Percentiles rank a stretch among this genome's conserved stretches.
Evolutionary conservation across 1,284 basidiomycete species (phyloP).

Genomic region (Golubevia sp.): DNA sequence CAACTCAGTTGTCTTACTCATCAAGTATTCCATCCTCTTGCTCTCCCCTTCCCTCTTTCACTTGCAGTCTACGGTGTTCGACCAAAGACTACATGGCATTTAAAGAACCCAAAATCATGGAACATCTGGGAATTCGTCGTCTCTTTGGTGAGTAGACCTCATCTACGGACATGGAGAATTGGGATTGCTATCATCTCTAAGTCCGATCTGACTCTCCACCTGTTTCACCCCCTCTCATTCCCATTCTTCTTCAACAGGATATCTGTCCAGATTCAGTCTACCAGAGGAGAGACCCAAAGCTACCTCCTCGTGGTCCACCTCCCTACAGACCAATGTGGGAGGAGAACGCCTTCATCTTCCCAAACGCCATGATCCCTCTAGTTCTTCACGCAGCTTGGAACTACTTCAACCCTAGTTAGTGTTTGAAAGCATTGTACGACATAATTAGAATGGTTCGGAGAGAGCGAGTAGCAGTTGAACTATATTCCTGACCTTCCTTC

Average conservation of each 20-base stretch:
- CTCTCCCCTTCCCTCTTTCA: too few species aligned
- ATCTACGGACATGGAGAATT: too few species aligned
- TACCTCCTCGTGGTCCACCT: conserved; percentile 35
- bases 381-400: conserved; percentile 37
- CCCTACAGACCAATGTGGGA: conserved; percentile 34
- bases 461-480: too few species aligned
- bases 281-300: conserved; percentile 19
- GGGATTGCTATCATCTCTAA: too few species aligned
- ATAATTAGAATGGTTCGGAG: too few species aligned
- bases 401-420: conserved; percentile 20
- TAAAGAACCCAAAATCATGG: conserved; percentile 34
- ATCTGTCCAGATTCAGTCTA: conserved; percentile 34
- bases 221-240: too few species aligned
- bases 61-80: conserved; percentile 37
- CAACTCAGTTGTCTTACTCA: too few species aligned
- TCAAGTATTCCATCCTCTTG: too few species aligned
- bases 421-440: background rate
- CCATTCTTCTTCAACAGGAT: conserved; percentile 11
- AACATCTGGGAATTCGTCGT: conserved; percentile 48
- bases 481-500: too few species aligned
- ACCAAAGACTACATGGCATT: conserved; percentile 51
- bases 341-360: conserved; percentile 45
- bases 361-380: conserved; percentile 26
- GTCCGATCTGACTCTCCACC: too few species aligned
- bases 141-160: conserved; percentile 10